Evolutionary conservation across 805 yeast species (phyloP), one percentile per base, ranked within the genome.

Genomic region (Ogataea methanolica): DNA sequence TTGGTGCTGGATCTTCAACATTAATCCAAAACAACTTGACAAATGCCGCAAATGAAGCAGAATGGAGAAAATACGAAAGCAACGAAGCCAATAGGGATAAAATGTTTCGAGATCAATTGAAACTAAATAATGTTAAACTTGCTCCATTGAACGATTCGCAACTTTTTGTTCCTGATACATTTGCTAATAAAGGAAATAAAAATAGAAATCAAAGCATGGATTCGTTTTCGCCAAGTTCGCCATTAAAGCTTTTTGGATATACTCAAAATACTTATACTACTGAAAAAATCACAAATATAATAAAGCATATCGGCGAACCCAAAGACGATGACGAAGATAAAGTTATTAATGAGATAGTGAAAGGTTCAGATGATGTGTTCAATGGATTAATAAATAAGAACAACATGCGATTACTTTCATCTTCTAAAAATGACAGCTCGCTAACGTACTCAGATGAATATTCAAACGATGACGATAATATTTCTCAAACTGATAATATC

Each of bases 251-350:
- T 14, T 65, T 66, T 50, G 65, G 61, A 12, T 51, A 44, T 33
- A 51, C 52, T 19, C 66, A 57, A 45, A 65, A 63, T 41, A 65
- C 68, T 1, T 65, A 60, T 41, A 65, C 69, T 1, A 60, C 59
- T 12, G 59, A 52, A 41, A 54, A 48, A 45, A 56, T 65, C 37
- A 56, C 59, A 9, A 57, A 58, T 36, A 55, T 65, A 45, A 43
- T 65, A 47, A 54, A 52, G 19, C 48, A 34, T 36, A 48, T 47
- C 29, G 44, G 43, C 39, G 19, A 47, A 34, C 39, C 47, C 16
- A n/a, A 41, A 19, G 47, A 43, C 12, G 48, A 43, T 2, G 48
- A 43, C 11, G 42, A 34, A 22, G 50, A 54, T 6, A 47, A 44
- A 6, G 39, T 23, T 4, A 49, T 59, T n/a, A 56, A 52, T n/a